phyloP scores from a whole-genome alignment of 2,329 filamentous ascomycete species.

The Paraphaeosphaeria sporulosa region DNA sequence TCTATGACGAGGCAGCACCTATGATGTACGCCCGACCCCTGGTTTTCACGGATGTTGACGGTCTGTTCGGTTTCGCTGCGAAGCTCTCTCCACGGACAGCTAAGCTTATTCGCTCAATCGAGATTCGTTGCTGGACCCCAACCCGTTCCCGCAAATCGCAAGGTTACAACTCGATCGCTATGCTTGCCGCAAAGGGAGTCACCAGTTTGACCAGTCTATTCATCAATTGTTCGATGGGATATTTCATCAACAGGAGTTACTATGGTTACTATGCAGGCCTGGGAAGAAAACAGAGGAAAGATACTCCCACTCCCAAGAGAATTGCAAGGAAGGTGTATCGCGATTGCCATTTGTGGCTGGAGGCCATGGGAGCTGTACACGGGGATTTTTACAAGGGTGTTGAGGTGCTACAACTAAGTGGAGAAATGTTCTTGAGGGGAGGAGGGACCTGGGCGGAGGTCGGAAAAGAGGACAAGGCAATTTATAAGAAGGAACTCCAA shows the following conservation, averaged over 20 bases:
- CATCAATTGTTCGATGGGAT: constrained; percentile 17
- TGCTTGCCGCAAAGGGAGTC: constrained; percentile 26
- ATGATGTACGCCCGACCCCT: constrained; percentile 21
- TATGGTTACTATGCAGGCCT: background rate
- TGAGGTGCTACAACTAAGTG: constrained; percentile 13
- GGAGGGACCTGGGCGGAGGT: background rate
- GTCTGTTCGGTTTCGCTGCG: constrained; percentile 21
- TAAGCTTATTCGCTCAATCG: constrained; percentile 24
- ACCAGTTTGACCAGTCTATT: constrained; percentile 20
- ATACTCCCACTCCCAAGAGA: constrained; percentile 12
- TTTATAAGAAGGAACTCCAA: constrained; percentile 13
- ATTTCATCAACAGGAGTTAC: constrained; percentile 1
- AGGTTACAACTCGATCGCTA: constrained; percentile 24
- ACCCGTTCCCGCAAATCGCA: constrained; percentile 21
- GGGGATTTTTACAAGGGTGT: constrained; percentile 17
- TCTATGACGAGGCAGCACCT: constrained; percentile 20
- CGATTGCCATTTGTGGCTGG: constrained; percentile 28
- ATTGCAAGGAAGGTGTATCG: constrained; percentile 29
- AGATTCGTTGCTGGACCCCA: constrained; percentile 19
- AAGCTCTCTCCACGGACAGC: constrained; percentile 23
- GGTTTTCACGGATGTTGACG: constrained; percentile 20
- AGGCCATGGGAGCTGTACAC: constrained; percentile 18
- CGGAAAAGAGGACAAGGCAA: background rate
- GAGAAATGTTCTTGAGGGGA: constrained; percentile 8
- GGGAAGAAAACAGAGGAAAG: background rate